Base-by-base conservation (phyloP, 345 rosid genomes). In the Salix exigua region DNA sequence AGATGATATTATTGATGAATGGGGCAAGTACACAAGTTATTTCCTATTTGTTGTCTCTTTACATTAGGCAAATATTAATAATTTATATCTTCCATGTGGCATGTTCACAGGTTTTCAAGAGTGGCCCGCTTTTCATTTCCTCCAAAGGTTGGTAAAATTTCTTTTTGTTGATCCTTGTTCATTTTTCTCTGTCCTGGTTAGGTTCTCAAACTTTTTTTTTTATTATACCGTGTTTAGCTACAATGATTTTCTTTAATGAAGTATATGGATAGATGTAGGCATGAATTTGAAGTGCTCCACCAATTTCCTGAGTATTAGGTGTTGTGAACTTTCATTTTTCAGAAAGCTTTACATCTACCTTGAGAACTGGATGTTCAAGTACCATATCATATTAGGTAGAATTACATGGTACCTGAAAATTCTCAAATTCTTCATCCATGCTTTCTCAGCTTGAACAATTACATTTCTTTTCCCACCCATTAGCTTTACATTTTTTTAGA, bases 81-180 rank as follows among this genome's bases (percentile, higher is more conserved):
- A 33, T n/a, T 65, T 40, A 58, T 37, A 38, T 67, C 78, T 80
- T 75, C 70, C 38, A 60, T 48, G 58, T 23, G 50, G 30, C 74
- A 31, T 60, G 68, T 76, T 84, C 74, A 46, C 91, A 95, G 99
- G 97, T 95, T 81, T 93, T 89, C 86, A 95, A 91, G 92, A 95
- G 96, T 77, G 99, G 99, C 75, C 98, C 94, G 3, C 96, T 93
- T 82, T 93, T 91, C 89, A 96, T 96, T 86, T 96, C 99, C 65
- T 93, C 99, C 10, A 96, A 96, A 96, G 99, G 99, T 91, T 74
- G 62, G 90, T 81, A 53, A 75, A 12, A 11, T 64, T 71, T 62
- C 25, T 23, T 68, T 33, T 18, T 10, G 58, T 66, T 30, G 23
- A 21, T 14, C 19, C 26, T 5, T 4, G 46, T 7, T 73, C 14